These are phyloP conservation scores for Clonostachys chloroleuca DNA, from an alignment of 2,329 filamentous ascomycete genomes.

Conservation along the genomic window DNA sequence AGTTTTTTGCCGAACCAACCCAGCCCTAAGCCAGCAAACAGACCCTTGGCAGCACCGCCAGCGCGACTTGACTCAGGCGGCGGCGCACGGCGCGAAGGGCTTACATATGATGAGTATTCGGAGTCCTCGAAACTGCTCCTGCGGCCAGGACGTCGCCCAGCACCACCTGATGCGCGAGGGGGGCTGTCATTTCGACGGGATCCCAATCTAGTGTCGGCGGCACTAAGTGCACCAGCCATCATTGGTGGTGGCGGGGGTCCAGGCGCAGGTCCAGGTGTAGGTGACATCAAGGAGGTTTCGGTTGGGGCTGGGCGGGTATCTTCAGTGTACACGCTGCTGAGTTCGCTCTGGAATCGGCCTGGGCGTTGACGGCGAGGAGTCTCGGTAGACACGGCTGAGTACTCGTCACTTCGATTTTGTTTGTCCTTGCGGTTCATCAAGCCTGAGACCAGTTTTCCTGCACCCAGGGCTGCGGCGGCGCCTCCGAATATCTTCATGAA, in stretches of 20 bases:
- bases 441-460: slow-evolving; percentile 55
- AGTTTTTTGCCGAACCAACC: slow-evolving; percentile 66
- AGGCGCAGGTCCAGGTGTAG: slow-evolving; percentile 26
- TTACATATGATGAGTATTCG: slow-evolving; percentile 57
- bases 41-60: slow-evolving; percentile 50
- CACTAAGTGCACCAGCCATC: slow-evolving; percentile 41
- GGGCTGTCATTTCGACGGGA: slow-evolving; percentile 37
- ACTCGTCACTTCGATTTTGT: slow-evolving; percentile 50
- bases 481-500: slow-evolving; percentile 58
- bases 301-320: slow-evolving; percentile 16
- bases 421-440: slow-evolving; percentile 50
- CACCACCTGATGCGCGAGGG: slow-evolving; percentile 24
- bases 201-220: slow-evolving; percentile 27
- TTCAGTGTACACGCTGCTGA: slow-evolving; percentile 41
- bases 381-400: slow-evolving; percentile 58
- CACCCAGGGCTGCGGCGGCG: slow-evolving; percentile 58
- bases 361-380: slow-evolving; percentile 47
- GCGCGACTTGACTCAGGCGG: slow-evolving; percentile 32
- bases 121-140: slow-evolving; percentile 43
- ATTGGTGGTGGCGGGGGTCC: slow-evolving; percentile 18
- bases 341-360: slow-evolving; percentile 43
- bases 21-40: slow-evolving; percentile 58
- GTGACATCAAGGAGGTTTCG: slow-evolving; percentile 37
- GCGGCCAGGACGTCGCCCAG: slow-evolving; percentile 34
- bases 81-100: slow-evolving; percentile 52